These are phyloP conservation scores for Amphicarpaea edgeworthii DNA, from an alignment of 306 rosid species.

Conservation along the genomic window DNA sequence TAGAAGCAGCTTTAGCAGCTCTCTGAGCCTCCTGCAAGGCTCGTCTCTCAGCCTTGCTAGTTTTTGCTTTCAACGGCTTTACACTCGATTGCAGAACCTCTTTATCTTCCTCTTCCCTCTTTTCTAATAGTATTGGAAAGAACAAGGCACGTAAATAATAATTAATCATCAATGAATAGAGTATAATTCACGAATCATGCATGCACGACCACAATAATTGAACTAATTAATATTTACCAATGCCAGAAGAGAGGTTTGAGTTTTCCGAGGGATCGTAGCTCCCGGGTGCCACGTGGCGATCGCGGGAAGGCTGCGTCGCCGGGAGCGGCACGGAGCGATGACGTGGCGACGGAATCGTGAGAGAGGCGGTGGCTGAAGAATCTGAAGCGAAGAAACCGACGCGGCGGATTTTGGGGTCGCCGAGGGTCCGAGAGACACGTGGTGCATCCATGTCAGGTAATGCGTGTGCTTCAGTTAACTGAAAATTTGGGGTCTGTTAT, in stretches of 20 bases:
- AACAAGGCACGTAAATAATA: constrained; percentile 17
- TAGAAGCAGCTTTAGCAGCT: constrained; percentile 77
- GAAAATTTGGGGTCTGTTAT: not conserved
- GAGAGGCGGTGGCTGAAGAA: constrained; percentile 46
- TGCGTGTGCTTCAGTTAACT: not conserved
- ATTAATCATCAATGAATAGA: constrained; percentile 2
- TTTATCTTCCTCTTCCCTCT: constrained; percentile 49
- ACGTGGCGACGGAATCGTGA: constrained; percentile 72
- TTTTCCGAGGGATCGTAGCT: constrained; percentile 66
- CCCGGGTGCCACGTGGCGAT: constrained; percentile 50
- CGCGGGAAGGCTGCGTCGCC: constrained; percentile 56
- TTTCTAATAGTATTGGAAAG: constrained; percentile 52
- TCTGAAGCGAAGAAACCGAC: constrained; percentile 75
- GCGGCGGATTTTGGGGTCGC: constrained; percentile 77
- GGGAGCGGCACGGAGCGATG: constrained; percentile 63
- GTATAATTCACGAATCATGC: not conserved
- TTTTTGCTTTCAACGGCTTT: constrained; percentile 63
- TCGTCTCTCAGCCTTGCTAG: constrained; percentile 85
- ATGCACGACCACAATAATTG: not conserved
- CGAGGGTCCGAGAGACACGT: constrained; percentile 57
- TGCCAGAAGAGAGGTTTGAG: constrained; percentile 45
- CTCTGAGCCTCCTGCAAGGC: constrained; percentile 92
- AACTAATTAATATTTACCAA: not conserved
- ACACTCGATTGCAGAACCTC: constrained; percentile 49
- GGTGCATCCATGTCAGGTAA: constrained; percentile 78